phyloP scores from a whole-genome alignment of 139 green algal species.

The Trebouxia sp. region DNA sequence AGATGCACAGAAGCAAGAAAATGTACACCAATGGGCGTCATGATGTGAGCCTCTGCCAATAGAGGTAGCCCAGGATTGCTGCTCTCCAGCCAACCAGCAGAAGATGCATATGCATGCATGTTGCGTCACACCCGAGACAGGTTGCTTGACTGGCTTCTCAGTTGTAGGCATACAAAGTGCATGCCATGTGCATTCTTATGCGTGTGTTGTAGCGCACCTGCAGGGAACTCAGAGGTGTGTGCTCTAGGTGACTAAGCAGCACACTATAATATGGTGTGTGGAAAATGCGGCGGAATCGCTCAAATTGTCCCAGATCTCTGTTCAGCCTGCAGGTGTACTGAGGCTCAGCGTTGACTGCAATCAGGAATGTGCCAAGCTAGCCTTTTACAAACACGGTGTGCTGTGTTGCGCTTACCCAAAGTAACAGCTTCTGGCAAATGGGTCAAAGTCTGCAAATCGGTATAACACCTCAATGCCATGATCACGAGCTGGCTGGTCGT shows the following conservation, averaged over 20 bases:
- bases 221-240: slow-evolving; percentile 46
- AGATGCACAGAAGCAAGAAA: not conserved
- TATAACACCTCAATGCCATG: slow-evolving; percentile 66
- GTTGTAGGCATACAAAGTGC: too few species aligned
- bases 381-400: not conserved
- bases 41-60: not conserved
- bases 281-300: slow-evolving; percentile 71
- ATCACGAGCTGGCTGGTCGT: slow-evolving; percentile 57
- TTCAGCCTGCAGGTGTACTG: slow-evolving; percentile 49
- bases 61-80: too few species aligned
- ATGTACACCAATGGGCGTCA: not conserved
- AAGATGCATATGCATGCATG: not conserved
- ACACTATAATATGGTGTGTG: slow-evolving; percentile 56
- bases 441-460: slow-evolving; percentile 75
- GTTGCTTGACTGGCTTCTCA: not conserved
- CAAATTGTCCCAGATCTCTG: slow-evolving; percentile 76
- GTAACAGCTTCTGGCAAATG: slow-evolving; percentile 61
- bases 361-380: too few species aligned
- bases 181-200: too few species aligned
- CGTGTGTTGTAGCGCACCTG: slow-evolving; percentile 41
- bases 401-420: slow-evolving; percentile 56
- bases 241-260: slow-evolving; percentile 54
- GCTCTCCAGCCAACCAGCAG: too few species aligned
- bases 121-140: not conserved
- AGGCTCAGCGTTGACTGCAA: too few species aligned